These are phyloP conservation scores for Clonostachys rosea DNA, from an alignment of 2,329 filamentous ascomycete genomes.

Conservation along the genomic window DNA sequence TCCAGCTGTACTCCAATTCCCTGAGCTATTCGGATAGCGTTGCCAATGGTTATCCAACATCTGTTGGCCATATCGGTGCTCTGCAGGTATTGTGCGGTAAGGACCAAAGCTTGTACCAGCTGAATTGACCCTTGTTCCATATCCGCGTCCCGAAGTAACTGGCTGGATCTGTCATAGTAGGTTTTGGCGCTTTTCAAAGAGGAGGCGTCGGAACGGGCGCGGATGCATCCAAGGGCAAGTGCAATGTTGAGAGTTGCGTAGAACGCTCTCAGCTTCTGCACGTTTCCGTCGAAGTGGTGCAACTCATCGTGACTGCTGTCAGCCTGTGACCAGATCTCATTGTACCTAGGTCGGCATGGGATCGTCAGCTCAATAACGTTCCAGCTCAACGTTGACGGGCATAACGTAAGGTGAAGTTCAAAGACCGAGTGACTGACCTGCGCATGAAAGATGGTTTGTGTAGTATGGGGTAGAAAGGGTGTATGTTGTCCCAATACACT, in stretches of 20 bases:
- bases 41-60: constrained; percentile 35
- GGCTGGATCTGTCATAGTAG: constrained; percentile 25
- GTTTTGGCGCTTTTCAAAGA: constrained; percentile 2
- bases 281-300: constrained; percentile 27
- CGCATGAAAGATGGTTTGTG: constrained; percentile 30
- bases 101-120: constrained; percentile 31
- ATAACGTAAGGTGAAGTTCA: no score
- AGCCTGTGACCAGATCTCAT: constrained; percentile 15
- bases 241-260: background rate
- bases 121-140: constrained; percentile 27
- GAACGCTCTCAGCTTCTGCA: constrained; percentile 5
- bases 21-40: constrained; percentile 32
- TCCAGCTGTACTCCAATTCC: constrained; percentile 32
- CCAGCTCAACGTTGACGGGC: background rate
- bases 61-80: constrained; percentile 30
- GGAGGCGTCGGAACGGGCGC: constrained; percentile 8
- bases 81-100: constrained; percentile 30
- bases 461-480: constrained; percentile 37
- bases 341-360: background rate
- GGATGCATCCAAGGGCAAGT: background rate
- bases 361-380: background rate
- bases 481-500: constrained; percentile 29
- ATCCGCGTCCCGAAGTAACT: constrained; percentile 19
- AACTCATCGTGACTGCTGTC: constrained; percentile 36
- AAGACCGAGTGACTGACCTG: constrained; percentile 31